Percentiles rank a stretch among this genome's conserved stretches.
These are phyloP conservation scores for Torulaspora globosa DNA, from an alignment of 1,139 yeast species.

Conservation along the genomic window DNA sequence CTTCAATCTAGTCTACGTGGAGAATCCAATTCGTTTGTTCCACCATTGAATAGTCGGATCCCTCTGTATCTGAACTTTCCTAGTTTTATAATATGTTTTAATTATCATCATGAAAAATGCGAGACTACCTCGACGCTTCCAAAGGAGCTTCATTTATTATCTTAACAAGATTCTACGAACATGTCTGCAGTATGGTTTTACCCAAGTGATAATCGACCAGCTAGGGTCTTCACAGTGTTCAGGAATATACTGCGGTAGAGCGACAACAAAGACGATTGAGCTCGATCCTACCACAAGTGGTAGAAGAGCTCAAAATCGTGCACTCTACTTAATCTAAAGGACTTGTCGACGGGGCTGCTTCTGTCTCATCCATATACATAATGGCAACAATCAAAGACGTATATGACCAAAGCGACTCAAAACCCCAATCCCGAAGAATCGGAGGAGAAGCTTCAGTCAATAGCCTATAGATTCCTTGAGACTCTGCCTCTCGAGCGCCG, in stretches of 20 bases:
- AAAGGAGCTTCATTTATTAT: not conserved
- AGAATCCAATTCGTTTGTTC: slow-evolving; percentile 95
- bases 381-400: slow-evolving; percentile 37
- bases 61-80: not conserved
- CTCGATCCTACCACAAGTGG: slow-evolving; percentile 43
- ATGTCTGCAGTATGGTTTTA: slow-evolving; percentile 88
- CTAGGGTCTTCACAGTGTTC: slow-evolving; percentile 74
- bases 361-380: slow-evolving; percentile 51
- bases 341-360: slow-evolving; percentile 86
- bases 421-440: slow-evolving; percentile 53
- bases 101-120: not conserved
- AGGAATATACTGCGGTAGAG: slow-evolving; percentile 76
- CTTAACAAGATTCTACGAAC: slow-evolving; percentile 10
- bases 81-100: slow-evolving; percentile 5
- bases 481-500: slow-evolving; percentile 65
- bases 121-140: not conserved
- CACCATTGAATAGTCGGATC: slow-evolving; percentile 58
- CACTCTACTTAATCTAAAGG: slow-evolving; percentile 50
- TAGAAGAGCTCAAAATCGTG: slow-evolving; percentile 63
- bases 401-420: slow-evolving; percentile 43
- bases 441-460: slow-evolving; percentile 35
- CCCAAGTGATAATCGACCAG: slow-evolving; percentile 82
- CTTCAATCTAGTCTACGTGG: slow-evolving; percentile 80
- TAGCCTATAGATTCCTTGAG: slow-evolving; percentile 31
- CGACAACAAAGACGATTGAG: slow-evolving; percentile 46